Evolutionary conservation across 441 rosid genomes (phyloP).

Genomic region (Croton laevigatus): DNA sequence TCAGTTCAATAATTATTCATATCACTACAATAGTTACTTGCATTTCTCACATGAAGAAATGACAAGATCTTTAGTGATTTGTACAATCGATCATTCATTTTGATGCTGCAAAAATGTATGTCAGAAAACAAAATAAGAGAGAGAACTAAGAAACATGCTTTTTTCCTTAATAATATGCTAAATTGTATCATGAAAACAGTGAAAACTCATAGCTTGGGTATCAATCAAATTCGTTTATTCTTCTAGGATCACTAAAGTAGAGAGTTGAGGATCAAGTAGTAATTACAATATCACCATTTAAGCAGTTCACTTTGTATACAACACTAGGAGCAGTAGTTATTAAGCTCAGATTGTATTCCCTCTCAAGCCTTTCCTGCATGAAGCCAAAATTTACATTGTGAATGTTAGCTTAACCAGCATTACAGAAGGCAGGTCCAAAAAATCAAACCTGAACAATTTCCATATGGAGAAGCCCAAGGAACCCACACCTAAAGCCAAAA

Average conservation of each 20-base stretch:
- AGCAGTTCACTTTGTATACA: conserved; percentile 81
- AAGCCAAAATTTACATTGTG: conserved; percentile 15
- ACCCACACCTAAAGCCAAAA: conserved; percentile 97
- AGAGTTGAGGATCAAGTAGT: conserved; percentile 32
- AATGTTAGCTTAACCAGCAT: conserved; percentile 9
- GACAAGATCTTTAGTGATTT: not conserved
- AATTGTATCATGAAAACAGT: not conserved
- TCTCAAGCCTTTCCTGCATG: conserved; percentile 96
- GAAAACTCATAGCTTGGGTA: conserved; percentile 2
- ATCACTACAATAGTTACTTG: not conserved
- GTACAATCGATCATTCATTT: not conserved
- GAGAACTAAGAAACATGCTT: not conserved
- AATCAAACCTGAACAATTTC: conserved; percentile 92
- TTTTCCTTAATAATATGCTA: not conserved
- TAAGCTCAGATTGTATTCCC: conserved; percentile 93
- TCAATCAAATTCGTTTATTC: conserved; percentile 9
- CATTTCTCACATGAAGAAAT: not conserved
- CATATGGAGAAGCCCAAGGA: conserved; percentile 98
- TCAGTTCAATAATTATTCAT: not conserved
- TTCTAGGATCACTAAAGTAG: conserved; percentile 10
- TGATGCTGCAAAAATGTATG: not conserved
- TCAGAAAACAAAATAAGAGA: not conserved
- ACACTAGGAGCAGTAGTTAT: conserved; percentile 99
- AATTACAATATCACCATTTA: conserved; percentile 76
- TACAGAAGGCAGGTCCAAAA: conserved; percentile 7